These are phyloP conservation scores for Boletus pseudo-olivaceus DNA, from an alignment of 768 basidiomycete species.

Conservation along the genomic window DNA sequence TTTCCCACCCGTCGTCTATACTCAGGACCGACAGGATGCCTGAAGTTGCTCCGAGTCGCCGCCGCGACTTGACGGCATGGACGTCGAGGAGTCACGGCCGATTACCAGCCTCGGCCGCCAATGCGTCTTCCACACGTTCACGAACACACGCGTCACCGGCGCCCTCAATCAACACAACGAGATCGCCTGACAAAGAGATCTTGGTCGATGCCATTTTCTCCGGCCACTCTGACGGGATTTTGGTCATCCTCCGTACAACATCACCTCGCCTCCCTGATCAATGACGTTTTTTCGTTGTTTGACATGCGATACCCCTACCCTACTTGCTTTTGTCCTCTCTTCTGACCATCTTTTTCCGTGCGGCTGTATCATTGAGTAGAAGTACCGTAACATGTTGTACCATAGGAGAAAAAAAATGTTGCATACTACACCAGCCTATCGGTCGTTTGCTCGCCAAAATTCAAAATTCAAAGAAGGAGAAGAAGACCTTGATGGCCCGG, in stretches of 20 bases:
- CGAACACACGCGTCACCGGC: conserved; percentile 5
- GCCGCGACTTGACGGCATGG: conserved; percentile 24
- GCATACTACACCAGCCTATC: neutral
- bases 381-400: neutral
- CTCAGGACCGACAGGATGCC: conserved; percentile 26
- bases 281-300: neutral
- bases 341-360: neutral
- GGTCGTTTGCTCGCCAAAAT: neutral
- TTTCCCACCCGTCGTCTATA: conserved; percentile 1
- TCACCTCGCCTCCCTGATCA: conserved; percentile 9
- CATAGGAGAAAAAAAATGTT: neutral
- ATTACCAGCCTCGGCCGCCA: neutral
- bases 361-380: neutral
- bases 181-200: conserved; percentile 34
- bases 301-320: neutral
- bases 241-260: conserved; percentile 68
- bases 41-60: conserved; percentile 30
- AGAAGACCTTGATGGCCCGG: neutral
- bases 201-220: conserved; percentile 80
- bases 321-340: neutral
- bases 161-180: neutral
- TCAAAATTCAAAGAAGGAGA: too few species aligned
- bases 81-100: conserved; percentile 14
- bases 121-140: conserved; percentile 4
- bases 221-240: conserved; percentile 79